phyloP scores from a whole-genome alignment of 768 basidiomycete species.

The Mycena filopes region DNA sequence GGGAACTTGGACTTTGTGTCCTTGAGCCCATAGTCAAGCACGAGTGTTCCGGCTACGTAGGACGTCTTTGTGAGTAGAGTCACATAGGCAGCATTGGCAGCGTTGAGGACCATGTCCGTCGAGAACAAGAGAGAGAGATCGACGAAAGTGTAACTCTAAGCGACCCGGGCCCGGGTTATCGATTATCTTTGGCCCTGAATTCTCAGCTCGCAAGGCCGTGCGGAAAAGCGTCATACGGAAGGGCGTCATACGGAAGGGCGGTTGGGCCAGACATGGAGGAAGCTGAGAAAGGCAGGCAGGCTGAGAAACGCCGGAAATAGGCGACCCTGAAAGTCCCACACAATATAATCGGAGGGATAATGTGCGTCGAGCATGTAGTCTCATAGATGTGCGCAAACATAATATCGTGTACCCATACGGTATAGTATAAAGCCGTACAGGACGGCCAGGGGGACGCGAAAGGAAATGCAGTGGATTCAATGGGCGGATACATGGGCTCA shows the following conservation, averaged over 20 bases:
- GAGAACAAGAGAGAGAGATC: neutral
- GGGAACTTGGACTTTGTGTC: conserved; percentile 72
- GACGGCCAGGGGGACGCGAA: conserved; percentile 12
- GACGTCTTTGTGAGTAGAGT: conserved; percentile 82
- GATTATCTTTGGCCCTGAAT: too few relatives aligned
- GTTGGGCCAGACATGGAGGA: neutral
- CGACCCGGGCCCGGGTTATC: too few relatives aligned
- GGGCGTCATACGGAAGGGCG: neutral
- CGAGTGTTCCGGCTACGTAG: conserved; percentile 73
- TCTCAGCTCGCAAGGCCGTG: too few relatives aligned
- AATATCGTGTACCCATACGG: conserved; percentile 13
- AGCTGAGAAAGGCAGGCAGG: too few relatives aligned
- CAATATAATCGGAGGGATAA: too few relatives aligned
- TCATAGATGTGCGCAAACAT: conserved; percentile 22
- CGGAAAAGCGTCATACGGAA: too few relatives aligned
- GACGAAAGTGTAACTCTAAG: neutral
- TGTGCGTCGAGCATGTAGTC: conserved; percentile 3
- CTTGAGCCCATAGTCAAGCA: conserved; percentile 66
- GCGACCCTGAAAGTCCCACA: conserved; percentile 1
- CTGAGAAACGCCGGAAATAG: neutral
- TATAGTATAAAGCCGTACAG: conserved; percentile 20
- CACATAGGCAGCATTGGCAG: conserved; percentile 71
- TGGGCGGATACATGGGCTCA: conserved; percentile 28
- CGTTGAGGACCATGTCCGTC: conserved; percentile 49
- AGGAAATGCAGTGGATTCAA: conserved; percentile 29